phyloP scores from a whole-genome alignment of 2,329 filamentous ascomycete species.

The Beauveria medogensis region DNA sequence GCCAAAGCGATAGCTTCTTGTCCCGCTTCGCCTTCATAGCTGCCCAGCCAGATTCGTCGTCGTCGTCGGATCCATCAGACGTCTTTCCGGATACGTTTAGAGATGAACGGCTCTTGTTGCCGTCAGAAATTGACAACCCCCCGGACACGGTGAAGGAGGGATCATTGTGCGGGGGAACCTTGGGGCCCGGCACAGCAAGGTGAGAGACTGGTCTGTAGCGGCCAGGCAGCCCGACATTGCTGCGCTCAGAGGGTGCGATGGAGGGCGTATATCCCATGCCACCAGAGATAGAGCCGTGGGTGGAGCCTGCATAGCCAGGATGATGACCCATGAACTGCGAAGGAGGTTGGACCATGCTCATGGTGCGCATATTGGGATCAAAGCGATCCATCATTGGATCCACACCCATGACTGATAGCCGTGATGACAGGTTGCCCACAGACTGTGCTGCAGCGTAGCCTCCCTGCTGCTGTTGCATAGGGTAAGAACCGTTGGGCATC shows the following conservation, averaged over 20 bases:
- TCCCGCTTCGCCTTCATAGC: constrained; percentile 63
- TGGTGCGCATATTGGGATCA: constrained; percentile 53
- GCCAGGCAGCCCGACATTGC: constrained; percentile 82
- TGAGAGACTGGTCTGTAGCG: constrained; percentile 86
- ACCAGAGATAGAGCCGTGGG: constrained; percentile 19
- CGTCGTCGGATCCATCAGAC: constrained; percentile 40
- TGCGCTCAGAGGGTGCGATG: constrained; percentile 91
- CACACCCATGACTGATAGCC: constrained; percentile 37
- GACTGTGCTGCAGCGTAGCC: constrained; percentile 28
- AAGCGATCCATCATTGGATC: constrained; percentile 38
- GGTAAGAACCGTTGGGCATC: constrained; percentile 23
- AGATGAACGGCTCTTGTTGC: constrained; percentile 25
- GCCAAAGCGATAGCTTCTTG: constrained; percentile 60
- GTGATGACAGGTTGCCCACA: constrained; percentile 35
- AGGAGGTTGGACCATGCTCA: constrained; percentile 76
- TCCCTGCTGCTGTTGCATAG: constrained; percentile 21
- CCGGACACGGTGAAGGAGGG: constrained; percentile 28
- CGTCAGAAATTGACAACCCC: constrained; percentile 23
- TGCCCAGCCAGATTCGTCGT: constrained; percentile 62
- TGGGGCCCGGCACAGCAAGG: constrained; percentile 29
- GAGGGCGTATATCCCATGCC: constrained; percentile 70
- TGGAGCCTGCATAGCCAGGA: constrained; percentile 24
- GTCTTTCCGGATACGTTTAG: constrained; percentile 32
- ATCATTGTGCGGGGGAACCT: constrained; percentile 20
- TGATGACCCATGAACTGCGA: constrained; percentile 48